Evolutionary conservation across 495 filamentous ascomycete genomes (phyloP).

Genomic region (Penicillium goetzii): DNA sequence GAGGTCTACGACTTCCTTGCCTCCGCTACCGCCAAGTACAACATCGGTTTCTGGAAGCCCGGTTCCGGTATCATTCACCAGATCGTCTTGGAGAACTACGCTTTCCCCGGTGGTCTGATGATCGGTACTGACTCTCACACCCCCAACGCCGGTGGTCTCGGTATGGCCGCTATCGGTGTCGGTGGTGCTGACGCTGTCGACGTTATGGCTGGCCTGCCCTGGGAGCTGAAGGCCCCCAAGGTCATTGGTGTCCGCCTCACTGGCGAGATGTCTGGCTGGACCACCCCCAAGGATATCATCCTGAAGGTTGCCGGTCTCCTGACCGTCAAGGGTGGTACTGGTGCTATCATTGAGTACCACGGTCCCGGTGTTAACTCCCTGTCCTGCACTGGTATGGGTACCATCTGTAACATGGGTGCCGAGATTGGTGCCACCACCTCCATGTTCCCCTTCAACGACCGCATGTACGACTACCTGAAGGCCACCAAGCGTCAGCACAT

Average conservation of each 20-base stretch:
- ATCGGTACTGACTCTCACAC: constrained; percentile 99
- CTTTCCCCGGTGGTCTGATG: constrained; percentile 95
- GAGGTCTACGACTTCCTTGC: constrained; percentile 99
- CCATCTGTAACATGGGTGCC: constrained; percentile 81
- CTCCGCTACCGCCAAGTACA: constrained; percentile 95
- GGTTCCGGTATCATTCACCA: constrained; percentile 99
- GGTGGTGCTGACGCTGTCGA: constrained; percentile 99
- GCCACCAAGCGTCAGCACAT: constrained; percentile 92
- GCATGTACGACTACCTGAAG: constrained; percentile 92
- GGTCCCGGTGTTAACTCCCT: constrained; percentile 79
- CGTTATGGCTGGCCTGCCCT: constrained; percentile 96
- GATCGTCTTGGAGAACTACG: constrained; percentile 98
- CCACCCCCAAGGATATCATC: constrained; percentile 95
- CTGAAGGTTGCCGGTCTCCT: constrained; percentile 97
- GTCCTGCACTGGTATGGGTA: constrained; percentile 70
- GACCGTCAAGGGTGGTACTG: constrained; percentile 98
- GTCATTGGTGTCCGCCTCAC: constrained; percentile 95
- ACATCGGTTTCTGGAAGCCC: constrained; percentile 99
- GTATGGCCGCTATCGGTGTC: constrained; percentile 95
- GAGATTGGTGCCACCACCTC: constrained; percentile 97
- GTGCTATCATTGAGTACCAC: constrained; percentile 94
- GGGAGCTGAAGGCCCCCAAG: constrained; percentile 98
- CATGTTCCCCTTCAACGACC: constrained; percentile 98
- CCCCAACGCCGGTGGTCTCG: constrained; percentile 96
- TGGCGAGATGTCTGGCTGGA: constrained; percentile 90